Evolutionary conservation across 257 asterid species (phyloP), one percentile per base, ranked within the genome.

Genomic region (Nicotiana tomentosiformis): DNA sequence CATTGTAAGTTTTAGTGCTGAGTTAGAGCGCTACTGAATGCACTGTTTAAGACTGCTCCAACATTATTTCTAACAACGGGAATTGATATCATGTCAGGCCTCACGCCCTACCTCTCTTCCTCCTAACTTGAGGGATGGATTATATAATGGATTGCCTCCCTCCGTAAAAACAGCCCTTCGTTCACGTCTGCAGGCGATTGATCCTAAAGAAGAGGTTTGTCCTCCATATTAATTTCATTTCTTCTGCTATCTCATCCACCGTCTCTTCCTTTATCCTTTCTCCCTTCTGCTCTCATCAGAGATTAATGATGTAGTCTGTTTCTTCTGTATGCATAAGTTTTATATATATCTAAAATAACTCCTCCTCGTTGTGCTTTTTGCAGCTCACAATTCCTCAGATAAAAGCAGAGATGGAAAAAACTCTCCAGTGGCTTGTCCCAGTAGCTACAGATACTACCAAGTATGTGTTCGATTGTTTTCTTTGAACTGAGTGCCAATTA

Each of bases 361-460:
- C 29, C 32, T 43, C 35, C 39, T 7, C 11, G 11, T 70, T 60
- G 77, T 86, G 60, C 81, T 61, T 84, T 65, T 85, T 89, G 87
- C 95, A 95, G 99, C 90, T 93, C 62, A 87, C 97, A 4, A 85
- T 89, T 83, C 90, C 91, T 85, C 98, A 93, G 88, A 93, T 94
- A 65, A 96, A 92, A 90, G 96, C 93, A 20, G 97, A 94, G 89
- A 96, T 96, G 98, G 99, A 94, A 84, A 94, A 92, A 88, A 88
- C 95, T 78, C 97, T 96, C 10, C 96, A 88, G 46, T 96, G 99
- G 99, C 98, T 96, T 78, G 97, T 96, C 66, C 99, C 99, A 26
- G 89, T 94, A 32, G 98, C 99, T 18, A 82, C 95, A 46, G 97
- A 96, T 83, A 96, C 99, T 65, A 91, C 97, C 64, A 96, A 91